Percentiles rank a stretch among this genome's conserved stretches.
Conservation (phyloP, 345 rosid genomes). For the Atalantia buxifolia region DNA sequence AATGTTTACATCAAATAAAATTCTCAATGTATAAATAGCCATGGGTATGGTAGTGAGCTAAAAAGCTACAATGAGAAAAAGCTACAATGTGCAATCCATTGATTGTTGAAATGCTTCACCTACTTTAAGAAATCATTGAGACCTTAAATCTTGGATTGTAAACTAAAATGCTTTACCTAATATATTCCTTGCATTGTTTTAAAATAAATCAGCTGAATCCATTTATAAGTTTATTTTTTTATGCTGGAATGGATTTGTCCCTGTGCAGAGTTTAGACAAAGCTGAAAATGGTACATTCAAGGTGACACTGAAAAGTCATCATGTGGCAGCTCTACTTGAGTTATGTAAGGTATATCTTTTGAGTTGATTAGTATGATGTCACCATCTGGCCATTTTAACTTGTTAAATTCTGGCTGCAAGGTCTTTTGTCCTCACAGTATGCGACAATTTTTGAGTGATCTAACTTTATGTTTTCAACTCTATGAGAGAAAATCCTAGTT, state of each 20-base stretch:
- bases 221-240: neutral
- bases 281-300: constrained; percentile 61
- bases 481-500: constrained; percentile 3
- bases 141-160: neutral
- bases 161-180: too few relatives aligned
- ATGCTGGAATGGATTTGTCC: constrained; percentile 13
- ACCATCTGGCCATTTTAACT: neutral
- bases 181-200: neutral
- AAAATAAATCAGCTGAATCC: neutral
- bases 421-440: neutral
- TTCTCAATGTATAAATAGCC: neutral
- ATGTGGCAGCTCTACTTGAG: constrained; percentile 73
- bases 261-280: constrained; percentile 65
- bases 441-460: neutral
- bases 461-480: neutral
- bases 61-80: too few relatives aligned
- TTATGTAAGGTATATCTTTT: constrained; percentile 67
- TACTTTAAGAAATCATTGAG: neutral
- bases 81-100: neutral
- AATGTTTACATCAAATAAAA: neutral
- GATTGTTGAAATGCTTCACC: neutral
- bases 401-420: neutral
- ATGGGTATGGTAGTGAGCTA: neutral
- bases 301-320: constrained; percentile 61
- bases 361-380: neutral